Evolutionary conservation across 176 grass and related monocot species (phyloP).

Genomic region (Raddia guianensis): DNA sequence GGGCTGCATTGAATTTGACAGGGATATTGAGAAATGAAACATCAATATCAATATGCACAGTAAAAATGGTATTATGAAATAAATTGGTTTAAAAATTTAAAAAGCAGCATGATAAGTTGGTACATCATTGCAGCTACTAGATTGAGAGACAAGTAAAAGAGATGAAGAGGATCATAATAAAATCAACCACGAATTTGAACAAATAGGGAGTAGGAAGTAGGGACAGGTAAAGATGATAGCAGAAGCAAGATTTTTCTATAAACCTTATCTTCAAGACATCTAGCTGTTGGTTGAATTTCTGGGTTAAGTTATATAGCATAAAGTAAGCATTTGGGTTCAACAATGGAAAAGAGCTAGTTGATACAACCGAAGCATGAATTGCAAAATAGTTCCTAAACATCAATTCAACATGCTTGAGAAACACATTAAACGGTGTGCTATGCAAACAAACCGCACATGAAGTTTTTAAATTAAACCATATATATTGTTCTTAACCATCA

Average conservation of each 20-base stretch:
- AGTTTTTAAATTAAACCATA: background rate
- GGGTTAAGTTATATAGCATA: slow-evolving; percentile 7
- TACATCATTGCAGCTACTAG: slow-evolving; percentile 14
- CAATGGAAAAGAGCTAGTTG: slow-evolving; percentile 16
- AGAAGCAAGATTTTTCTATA: background rate
- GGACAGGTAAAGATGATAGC: background rate
- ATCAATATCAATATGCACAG: background rate
- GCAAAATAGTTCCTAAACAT: slow-evolving; percentile 12
- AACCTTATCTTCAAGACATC: background rate
- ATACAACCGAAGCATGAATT: background rate
- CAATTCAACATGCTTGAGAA: slow-evolving; percentile 22
- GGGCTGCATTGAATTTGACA: slow-evolving; percentile 59
- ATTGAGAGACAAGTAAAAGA: slow-evolving; percentile 29
- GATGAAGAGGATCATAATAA: slow-evolving; percentile 18
- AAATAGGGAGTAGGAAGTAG: background rate
- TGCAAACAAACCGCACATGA: slow-evolving; percentile 11
- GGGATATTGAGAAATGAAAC: slow-evolving; percentile 29
- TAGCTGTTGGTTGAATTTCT: background rate
- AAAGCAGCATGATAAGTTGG: background rate
- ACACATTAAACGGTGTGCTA: background rate
- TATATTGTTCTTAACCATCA: background rate
- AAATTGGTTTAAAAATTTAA: slow-evolving; percentile 16
- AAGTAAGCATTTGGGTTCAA: slow-evolving; percentile 11
- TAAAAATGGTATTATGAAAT: slow-evolving; percentile 24
- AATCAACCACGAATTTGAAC: slow-evolving; percentile 5